phyloP scores from a whole-genome alignment of 1,139 yeast species.

The Saccharomyces hybrid region DNA sequence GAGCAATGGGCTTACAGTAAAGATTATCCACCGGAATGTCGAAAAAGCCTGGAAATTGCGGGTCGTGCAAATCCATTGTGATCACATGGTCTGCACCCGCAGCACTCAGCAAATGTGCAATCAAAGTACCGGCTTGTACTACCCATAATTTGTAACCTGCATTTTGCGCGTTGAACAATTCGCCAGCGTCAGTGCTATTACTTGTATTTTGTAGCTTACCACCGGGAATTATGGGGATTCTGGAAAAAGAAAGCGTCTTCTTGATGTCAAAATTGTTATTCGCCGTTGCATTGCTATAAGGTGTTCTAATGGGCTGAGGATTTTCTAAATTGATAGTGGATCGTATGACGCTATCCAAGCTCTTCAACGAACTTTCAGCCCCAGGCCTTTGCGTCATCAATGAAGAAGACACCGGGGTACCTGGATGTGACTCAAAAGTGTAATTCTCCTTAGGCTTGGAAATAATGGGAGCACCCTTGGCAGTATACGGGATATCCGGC shows the following conservation, averaged over 20 bases:
- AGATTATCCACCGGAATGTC: constrained; percentile 89
- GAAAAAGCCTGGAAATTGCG: constrained; percentile 90
- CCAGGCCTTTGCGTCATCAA: constrained; percentile 23
- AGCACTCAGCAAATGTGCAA: constrained; percentile 79
- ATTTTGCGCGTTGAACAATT: constrained; percentile 33
- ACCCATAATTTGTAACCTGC: constrained; percentile 91
- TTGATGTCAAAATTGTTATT: constrained; percentile 5
- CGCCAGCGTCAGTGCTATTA: constrained; percentile 25
- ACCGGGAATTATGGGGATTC: constrained; percentile 33
- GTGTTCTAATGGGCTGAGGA: constrained; percentile 8
- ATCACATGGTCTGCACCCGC: constrained; percentile 97
- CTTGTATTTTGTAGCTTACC: constrained; percentile 22
- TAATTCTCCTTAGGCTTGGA: constrained; percentile 40
- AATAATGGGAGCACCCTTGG: constrained; percentile 54
- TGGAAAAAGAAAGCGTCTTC: constrained; percentile 22
- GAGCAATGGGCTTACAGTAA: constrained; percentile 76
- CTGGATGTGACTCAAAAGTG: constrained; percentile 58
- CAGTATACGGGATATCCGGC: constrained; percentile 86
- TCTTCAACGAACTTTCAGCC: constrained; percentile 17
- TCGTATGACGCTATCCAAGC: constrained; percentile 19
- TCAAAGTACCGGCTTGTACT: constrained; percentile 88
- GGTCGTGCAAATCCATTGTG: constrained; percentile 96
- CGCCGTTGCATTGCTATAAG: neutral
- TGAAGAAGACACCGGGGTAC: constrained; percentile 39
- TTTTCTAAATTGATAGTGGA: constrained; percentile 9